Conservation (phyloP, 2,329 filamentous ascomycete species). For the Alternaria hordeiaustralica region DNA sequence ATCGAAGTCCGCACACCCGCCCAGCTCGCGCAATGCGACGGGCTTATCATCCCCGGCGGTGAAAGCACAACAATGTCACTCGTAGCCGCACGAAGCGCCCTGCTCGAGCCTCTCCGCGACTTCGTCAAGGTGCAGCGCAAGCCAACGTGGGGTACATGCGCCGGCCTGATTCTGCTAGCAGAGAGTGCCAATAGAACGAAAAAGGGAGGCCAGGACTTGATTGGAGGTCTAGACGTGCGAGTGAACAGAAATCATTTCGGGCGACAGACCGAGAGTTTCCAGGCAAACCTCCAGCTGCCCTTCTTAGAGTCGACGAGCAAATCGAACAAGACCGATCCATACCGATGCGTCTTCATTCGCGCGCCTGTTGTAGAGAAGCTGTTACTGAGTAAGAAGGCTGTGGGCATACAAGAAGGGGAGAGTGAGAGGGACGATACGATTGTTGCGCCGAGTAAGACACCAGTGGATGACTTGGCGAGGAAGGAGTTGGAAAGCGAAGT, state of each 20-base stretch:
- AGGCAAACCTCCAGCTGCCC: slow-evolving; percentile 73
- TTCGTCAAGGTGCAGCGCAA: slow-evolving; percentile 88
- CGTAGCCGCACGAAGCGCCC: slow-evolving; percentile 78
- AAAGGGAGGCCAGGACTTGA: slow-evolving; percentile 87
- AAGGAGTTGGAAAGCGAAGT: slow-evolving; percentile 57
- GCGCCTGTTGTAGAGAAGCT: slow-evolving; percentile 91
- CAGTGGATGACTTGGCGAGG: slow-evolving; percentile 54
- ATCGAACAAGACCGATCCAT: slow-evolving; percentile 56
- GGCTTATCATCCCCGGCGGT: slow-evolving; percentile 87
- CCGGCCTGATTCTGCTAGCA: slow-evolving; percentile 88
- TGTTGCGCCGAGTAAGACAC: slow-evolving; percentile 62
- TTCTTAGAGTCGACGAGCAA: slow-evolving; percentile 62
- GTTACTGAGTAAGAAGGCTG: slow-evolving; percentile 59
- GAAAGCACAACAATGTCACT: slow-evolving; percentile 94
- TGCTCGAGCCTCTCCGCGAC: slow-evolving; percentile 82
- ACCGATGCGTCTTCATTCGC: slow-evolving; percentile 88
- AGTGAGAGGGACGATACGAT: slow-evolving; percentile 58
- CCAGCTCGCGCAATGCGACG: slow-evolving; percentile 77
- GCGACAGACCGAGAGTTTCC: slow-evolving; percentile 89
- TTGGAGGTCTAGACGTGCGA: slow-evolving; percentile 87
- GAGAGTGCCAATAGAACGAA: slow-evolving; percentile 89
- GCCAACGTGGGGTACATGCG: slow-evolving; percentile 95
- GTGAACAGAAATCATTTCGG: slow-evolving; percentile 97
- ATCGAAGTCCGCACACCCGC: slow-evolving; percentile 79
- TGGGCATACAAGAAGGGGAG: slow-evolving; percentile 57